Base-by-base conservation (phyloP, 345 rosid genomes). In the Rhodamnia argentea region DNA sequence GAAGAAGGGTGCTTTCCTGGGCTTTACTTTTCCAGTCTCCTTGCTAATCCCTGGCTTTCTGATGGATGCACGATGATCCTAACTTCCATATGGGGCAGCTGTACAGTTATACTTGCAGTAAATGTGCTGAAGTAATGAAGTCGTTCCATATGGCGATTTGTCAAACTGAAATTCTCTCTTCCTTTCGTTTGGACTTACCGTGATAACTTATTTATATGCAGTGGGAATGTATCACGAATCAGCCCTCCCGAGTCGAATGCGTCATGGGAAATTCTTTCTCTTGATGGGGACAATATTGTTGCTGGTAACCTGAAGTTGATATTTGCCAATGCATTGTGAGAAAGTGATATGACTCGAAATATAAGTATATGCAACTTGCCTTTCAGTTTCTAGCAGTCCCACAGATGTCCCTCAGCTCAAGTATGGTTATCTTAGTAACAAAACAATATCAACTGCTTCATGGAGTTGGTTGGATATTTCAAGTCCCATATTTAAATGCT, bases 1-100 rank as follows among this genome's bases (percentile, higher is more conserved):
- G 95, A 93, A 22, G 95, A 93, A 27, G 95, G 93, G 83, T 90
- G 93, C 84, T 97, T 97, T 89, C 98, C 99, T 7, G 99, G 99
- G 87, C 96, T 97, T 78, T 97, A 96, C 89, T 85, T 54, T 83
- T 90, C 92, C 4, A 52, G 86, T 84, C 84, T 94, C 82, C 95
- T 92, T 74, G 83, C 84, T 59, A 91, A 92, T 83, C 96, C 98
- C 5, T 97, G 99, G 99, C 96, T 97, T 86, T 94, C 99, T 86
- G 98, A 97, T 93, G 95, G 98, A 87, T 87, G 91, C 88, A 95
- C 94, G 52, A 88, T 97, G 92, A 88, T 96, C 87, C 85, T 97
- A 85, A 89, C 96, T 91, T 94, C 99, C 83, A 55, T 87, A 70
- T 97, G 98, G 98, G 84, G 90, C 74, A 95, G 99, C 92, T 57